Evolutionary conservation across 768 basidiomycete genomes (phyloP).

Genomic region (Lyophyllum semitale): DNA sequence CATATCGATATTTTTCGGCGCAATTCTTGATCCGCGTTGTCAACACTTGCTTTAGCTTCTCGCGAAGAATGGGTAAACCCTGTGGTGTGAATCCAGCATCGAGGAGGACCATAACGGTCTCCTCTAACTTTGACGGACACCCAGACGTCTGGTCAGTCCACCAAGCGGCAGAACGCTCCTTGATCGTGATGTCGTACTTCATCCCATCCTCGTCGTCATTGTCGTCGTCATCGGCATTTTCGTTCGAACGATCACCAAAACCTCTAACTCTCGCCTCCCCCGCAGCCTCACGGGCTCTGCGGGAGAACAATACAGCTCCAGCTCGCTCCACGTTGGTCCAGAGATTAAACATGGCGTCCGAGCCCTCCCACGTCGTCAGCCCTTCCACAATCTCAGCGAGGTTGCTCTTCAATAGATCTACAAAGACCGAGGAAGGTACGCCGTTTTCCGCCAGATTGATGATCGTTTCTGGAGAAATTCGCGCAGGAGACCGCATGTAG

Average conservation of each 20-base stretch:
- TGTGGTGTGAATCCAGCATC: constrained; percentile 61
- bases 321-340: constrained; percentile 39
- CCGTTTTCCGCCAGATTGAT: constrained; percentile 69
- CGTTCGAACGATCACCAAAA: constrained; percentile 36
- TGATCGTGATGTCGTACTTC: constrained; percentile 22
- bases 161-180: constrained; percentile 60
- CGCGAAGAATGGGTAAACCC: constrained; percentile 47
- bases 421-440: constrained; percentile 45
- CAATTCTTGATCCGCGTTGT: constrained; percentile 43
- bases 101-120: constrained; percentile 59
- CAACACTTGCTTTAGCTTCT: constrained; percentile 54
- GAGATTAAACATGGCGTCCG: constrained; percentile 39
- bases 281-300: constrained; percentile 31
- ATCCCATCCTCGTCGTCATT: constrained; percentile 38
- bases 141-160: constrained; percentile 69
- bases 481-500: constrained; percentile 44
- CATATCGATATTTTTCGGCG: constrained; percentile 45
- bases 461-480: constrained; percentile 57
- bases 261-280: constrained; percentile 48
- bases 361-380: constrained; percentile 47
- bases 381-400: constrained; percentile 36
- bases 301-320: constrained; percentile 37
- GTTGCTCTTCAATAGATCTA: constrained; percentile 35
- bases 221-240: constrained; percentile 40
- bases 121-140: constrained; percentile 62